Base-by-base conservation (phyloP, 345 rosid species). In the Bruguiera sexangula region DNA sequence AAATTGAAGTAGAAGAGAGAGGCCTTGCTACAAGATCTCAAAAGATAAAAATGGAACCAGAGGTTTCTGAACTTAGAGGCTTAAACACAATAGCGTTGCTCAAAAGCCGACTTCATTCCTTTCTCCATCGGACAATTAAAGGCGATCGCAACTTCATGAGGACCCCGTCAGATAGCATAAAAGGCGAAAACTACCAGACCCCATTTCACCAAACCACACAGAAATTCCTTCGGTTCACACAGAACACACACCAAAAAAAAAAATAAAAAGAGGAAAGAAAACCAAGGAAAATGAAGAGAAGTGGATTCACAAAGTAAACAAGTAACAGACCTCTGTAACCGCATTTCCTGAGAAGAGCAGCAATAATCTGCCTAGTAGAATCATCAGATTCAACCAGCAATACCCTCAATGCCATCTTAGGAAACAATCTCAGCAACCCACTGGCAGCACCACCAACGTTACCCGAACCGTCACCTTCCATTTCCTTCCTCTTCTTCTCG, bases 301-400 rank as follows among this genome's bases (percentile, higher is more conserved):
- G 2, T 8, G 36, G 29, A 54, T 6, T 43, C 32, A 54, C 34
- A 3, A 26, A 65, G 8, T 27, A 11, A 36, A 4, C 6, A 46
- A 4, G 11, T 37, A 68, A 80, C 88, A 29, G 54, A 95, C 99
- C 99, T 79, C 70, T 83, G 77, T 90, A 95, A 67, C 88, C 81
- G 73, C 96, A 92, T 83, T 90, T 95, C 82, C 90, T 80, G 32
- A 95, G 92, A 54, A 95, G 91, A 63, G 96, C 96, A 52, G 94
- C 57, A 19, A 95, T 76, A 56, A 95, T 90, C 81, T 95, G 97
- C 63, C 99, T 80, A 11, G 99, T 95, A 0, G 96, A 95, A 79
- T 92, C 99, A 69, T 95, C 99, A 29, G 96, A 90, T 81, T 95
- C 99, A 5, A 92, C 94, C 2, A 95, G 83, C 82, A 95, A 77